Evolutionary conservation across 768 basidiomycete genomes (phyloP), one percentile per base, ranked within the genome.

Genomic region (Hydnum rufescens): DNA sequence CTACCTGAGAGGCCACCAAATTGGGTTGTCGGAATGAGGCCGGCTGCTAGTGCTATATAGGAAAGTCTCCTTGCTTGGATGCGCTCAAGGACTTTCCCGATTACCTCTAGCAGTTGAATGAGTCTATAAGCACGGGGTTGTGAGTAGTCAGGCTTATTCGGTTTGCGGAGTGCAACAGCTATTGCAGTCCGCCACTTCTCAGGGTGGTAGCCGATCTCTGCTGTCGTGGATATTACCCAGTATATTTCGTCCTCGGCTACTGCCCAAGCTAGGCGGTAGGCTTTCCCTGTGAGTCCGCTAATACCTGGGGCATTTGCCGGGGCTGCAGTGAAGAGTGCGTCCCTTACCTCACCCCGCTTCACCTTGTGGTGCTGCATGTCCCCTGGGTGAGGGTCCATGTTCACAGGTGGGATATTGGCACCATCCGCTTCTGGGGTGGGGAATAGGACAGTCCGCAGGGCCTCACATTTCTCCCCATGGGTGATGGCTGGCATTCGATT

Each of bases 31-130:
- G 44, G 44, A 8, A 47, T 8, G 44, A 13, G 44, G 13, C 26
- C 32, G 22, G 58, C 64, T 59, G 3, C 66, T 56, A 0, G 60
- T 1, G 58, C 61, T 0, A 62, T 49, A 52, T 57, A 62, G 4
- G 58, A 52, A 0, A 69, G 55, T 16, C 44, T 16, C 13, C 26
- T 47, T 1, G 64, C 64, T 0, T 62, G 55, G 2, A 69, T 57
- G 5, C 56, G 56, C 39, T 67, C 64, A 0, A 65, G 55, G 0
- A 65, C 49, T 36, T 69, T 68, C 1, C 67, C 65, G 1, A 67
- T 49, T 51, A 62, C 64, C 34, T 67, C 65, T 8, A 52, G 51
- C 19, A 57, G 54, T 29, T 55, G 54, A 31, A 56, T 50, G 16
- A 43, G 44, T 31, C 54, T 49, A 28, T 54, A 55, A 23, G 54